A percentile compares a stretch with the other conserved stretches of the same genome.
These are phyloP conservation scores for Cinnamomum chago DNA, from an alignment of 164 flowering plant species.

Conservation along the genomic window DNA sequence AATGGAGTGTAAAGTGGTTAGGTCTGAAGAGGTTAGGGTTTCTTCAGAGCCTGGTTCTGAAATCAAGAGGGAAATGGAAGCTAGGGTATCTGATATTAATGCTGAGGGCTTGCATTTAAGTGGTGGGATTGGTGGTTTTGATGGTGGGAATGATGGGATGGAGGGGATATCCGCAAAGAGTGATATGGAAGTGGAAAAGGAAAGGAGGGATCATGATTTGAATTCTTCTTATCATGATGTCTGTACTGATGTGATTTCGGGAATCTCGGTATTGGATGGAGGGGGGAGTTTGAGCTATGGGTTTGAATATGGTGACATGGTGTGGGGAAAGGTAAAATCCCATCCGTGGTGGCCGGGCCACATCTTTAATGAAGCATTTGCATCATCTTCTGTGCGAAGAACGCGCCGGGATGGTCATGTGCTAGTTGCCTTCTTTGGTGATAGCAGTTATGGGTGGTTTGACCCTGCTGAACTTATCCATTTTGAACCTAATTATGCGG, in stretches of 20 bases:
- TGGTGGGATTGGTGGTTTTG: not conserved
- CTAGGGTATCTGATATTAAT: constrained; percentile 5
- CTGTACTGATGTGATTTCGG: not conserved
- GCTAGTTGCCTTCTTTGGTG: constrained; percentile 96
- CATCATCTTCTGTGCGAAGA: constrained; percentile 55
- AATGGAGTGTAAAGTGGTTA: not conserved
- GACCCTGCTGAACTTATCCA: constrained; percentile 78
- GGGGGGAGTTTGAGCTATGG: constrained; percentile 2
- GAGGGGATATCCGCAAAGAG: not conserved
- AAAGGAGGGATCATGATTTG: not conserved
- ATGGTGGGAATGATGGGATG: not conserved
- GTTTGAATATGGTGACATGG: constrained; percentile 57
- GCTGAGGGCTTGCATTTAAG: not conserved
- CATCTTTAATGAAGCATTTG: constrained; percentile 70
- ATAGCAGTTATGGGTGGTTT: constrained; percentile 98
- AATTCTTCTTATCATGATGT: constrained; percentile 7
- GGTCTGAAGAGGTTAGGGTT: constrained; percentile 1
- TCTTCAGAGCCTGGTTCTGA: not conserved
- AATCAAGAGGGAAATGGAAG: not conserved
- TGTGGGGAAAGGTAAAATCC: constrained; percentile 97
- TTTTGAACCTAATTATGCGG: constrained; percentile 59
- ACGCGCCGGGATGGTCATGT: constrained; percentile 63
- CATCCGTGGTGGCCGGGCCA: constrained; percentile 99
- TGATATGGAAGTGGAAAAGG: not conserved
- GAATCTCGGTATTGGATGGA: not conserved